Conservation (phyloP, 2,329 filamentous ascomycete species). For the Cytospora chrysosperma region DNA sequence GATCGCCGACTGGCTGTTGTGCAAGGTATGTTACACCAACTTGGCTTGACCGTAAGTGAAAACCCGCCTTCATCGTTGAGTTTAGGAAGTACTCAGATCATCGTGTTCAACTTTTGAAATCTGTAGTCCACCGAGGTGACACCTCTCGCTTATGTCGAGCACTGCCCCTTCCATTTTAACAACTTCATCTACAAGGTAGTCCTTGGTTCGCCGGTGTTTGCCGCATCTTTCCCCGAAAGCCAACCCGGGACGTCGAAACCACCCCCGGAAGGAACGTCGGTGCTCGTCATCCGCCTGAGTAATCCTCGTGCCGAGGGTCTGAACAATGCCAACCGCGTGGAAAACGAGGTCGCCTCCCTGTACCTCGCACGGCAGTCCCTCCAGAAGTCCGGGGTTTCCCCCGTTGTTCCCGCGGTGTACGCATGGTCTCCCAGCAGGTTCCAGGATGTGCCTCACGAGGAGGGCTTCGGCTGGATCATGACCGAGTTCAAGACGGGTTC, state of each 20-base stretch:
- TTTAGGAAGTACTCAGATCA: too few species aligned
- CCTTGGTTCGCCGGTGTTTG: conserved; percentile 20
- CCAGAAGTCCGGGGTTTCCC: neutral
- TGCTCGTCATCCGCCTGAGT: conserved; percentile 29
- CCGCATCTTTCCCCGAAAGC: conserved; percentile 21
- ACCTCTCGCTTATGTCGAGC: conserved; percentile 26
- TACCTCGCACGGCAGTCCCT: conserved; percentile 27
- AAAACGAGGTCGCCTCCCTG: conserved; percentile 31
- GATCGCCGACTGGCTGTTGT: conserved; percentile 23
- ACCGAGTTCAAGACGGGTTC: conserved; percentile 30
- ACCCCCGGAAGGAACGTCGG: conserved; percentile 19
- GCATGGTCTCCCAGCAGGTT: conserved; percentile 23
- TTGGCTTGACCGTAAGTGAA: conserved; percentile 17
- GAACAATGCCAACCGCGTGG: conserved; percentile 30
- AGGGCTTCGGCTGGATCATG: conserved; percentile 29
- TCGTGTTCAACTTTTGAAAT: too few species aligned
- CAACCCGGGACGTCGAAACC: conserved; percentile 21
- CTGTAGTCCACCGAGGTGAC: conserved; percentile 17
- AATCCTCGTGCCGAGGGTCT: conserved; percentile 28
- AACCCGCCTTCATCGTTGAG: too few species aligned
- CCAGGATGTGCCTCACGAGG: neutral
- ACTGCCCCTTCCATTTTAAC: conserved; percentile 28
- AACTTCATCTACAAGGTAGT: conserved; percentile 31
- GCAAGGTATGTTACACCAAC: conserved; percentile 16
- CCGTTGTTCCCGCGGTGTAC: conserved; percentile 29